These are phyloP conservation scores for Fusarium bactridioides DNA, from an alignment of 2,329 filamentous ascomycete genomes.

Conservation along the genomic window DNA sequence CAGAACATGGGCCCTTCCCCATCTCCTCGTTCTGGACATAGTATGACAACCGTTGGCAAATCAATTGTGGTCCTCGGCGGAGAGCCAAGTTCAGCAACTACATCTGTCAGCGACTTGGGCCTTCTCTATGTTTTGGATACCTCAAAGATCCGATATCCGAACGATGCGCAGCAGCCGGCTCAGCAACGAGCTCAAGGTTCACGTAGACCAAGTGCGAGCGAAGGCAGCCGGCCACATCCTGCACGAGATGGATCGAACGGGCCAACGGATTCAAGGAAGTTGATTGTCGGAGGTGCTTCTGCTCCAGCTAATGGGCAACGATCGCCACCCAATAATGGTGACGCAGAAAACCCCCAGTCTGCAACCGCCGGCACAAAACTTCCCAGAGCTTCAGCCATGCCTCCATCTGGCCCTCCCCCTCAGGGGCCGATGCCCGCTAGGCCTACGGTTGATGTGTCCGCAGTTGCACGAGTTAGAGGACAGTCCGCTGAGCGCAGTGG, in stretches of 20 bases:
- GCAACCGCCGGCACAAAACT: conserved; percentile 49
- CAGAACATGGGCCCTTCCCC: conserved; percentile 99
- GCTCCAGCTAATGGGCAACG: conserved; percentile 53
- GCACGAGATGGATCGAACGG: conserved; percentile 62
- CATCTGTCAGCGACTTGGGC: conserved; percentile 83
- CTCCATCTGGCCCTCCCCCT: conserved; percentile 61
- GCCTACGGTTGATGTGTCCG: conserved; percentile 53
- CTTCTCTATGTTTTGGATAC: conserved; percentile 94
- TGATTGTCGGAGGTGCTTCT: conserved; percentile 45
- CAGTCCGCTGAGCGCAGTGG: conserved; percentile 58
- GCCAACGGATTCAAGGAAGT: conserved; percentile 58
- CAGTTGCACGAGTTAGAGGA: conserved; percentile 56
- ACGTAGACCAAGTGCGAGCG: conserved; percentile 55
- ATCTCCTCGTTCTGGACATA: conserved; percentile 92
- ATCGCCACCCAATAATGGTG: conserved; percentile 50
- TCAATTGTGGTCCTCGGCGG: conserved; percentile 92
- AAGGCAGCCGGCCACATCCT: conserved; percentile 49
- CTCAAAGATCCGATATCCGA: conserved; percentile 94
- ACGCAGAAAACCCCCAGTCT: conserved; percentile 47
- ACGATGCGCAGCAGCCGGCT: conserved; percentile 62
- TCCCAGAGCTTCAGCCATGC: conserved; percentile 41
- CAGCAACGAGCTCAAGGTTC: conserved; percentile 50
- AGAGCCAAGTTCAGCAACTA: conserved; percentile 87
- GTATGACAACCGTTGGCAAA: conserved; percentile 95
- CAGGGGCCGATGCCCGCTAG: conserved; percentile 61